A percentile compares a stretch with the other conserved stretches of the same genome.
phyloP scores from a whole-genome alignment of 2,329 filamentous ascomycete species.

The Penicillium paneum region DNA sequence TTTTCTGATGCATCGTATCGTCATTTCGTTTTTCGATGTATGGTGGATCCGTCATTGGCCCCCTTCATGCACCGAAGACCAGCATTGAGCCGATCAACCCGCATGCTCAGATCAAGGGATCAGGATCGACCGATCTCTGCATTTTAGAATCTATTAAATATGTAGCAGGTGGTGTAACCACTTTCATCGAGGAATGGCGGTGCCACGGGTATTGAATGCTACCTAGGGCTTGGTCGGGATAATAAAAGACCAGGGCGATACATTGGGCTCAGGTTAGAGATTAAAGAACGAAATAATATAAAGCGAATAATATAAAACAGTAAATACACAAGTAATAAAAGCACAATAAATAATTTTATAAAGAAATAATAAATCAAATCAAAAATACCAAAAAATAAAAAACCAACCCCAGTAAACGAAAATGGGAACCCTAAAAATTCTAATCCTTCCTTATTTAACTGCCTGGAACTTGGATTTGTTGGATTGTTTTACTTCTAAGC shows the following conservation, averaged over 20 bases:
- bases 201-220: not conserved
- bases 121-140: conserved; percentile 20
- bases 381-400: conserved; percentile 12
- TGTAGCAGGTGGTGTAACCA: too few species aligned
- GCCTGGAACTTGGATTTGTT: not conserved
- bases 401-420: conserved; percentile 19
- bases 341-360: conserved; percentile 4
- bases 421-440: conserved; percentile 23
- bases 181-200: too few species aligned
- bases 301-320: not conserved
- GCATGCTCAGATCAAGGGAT: conserved; percentile 15
- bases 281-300: conserved; percentile 1
- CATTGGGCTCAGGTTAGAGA: too few species aligned
- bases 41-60: conserved; percentile 11
- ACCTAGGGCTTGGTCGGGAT: not conserved
- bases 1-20: conserved; percentile 6
- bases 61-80: conserved; percentile 18
- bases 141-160: not conserved
- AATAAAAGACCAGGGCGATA: too few species aligned
- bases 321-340: not conserved
- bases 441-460: conserved; percentile 17
- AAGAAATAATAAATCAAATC: conserved; percentile 1
- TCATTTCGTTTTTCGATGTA: conserved; percentile 5
- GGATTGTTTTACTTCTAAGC: conserved; percentile 13
- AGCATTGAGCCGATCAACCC: conserved; percentile 24